phyloP scores from a whole-genome alignment of 306 rosid genomes.

The Inga laurina region DNA sequence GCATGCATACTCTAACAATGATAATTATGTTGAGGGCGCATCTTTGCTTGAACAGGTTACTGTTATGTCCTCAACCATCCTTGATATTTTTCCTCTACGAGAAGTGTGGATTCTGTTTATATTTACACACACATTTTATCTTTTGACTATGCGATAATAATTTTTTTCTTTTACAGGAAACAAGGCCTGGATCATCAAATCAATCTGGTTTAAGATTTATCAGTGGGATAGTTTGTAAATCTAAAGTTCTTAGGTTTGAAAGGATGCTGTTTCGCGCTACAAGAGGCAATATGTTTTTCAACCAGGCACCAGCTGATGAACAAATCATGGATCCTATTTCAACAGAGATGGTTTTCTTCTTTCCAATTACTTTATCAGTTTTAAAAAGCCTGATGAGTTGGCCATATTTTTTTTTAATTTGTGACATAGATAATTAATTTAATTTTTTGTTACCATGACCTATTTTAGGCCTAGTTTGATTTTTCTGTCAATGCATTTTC shows the following conservation, averaged over 20 bases:
- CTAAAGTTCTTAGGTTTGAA: conserved; percentile 77
- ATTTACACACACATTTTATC: conserved; percentile 17
- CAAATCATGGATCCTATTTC: conserved; percentile 78
- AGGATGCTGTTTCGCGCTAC: conserved; percentile 94
- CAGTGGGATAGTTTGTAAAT: conserved; percentile 76
- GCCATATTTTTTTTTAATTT: conserved; percentile 11
- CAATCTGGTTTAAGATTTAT: conserved; percentile 86
- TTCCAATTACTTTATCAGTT: conserved; percentile 27
- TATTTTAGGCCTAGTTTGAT: not conserved
- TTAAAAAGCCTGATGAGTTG: conserved; percentile 20
- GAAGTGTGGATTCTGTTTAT: not conserved
- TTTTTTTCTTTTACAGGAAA: conserved; percentile 50
- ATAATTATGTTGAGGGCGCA: conserved; percentile 58
- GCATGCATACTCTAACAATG: conserved; percentile 63
- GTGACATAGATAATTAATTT: conserved; percentile 10
- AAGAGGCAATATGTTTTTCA: conserved; percentile 92
- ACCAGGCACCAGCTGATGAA: conserved; percentile 77
- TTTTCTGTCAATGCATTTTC: conserved; percentile 10
- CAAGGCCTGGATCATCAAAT: conserved; percentile 56
- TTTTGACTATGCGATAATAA: not conserved
- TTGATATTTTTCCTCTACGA: not conserved
- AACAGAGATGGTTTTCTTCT: conserved; percentile 67
- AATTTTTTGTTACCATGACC: conserved; percentile 10
- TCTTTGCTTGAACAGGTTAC: conserved; percentile 79
- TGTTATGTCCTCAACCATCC: conserved; percentile 6